Evolutionary conservation across 148 eudicot genomes (phyloP).

Genomic region (Chenopodium berlandieri): DNA sequence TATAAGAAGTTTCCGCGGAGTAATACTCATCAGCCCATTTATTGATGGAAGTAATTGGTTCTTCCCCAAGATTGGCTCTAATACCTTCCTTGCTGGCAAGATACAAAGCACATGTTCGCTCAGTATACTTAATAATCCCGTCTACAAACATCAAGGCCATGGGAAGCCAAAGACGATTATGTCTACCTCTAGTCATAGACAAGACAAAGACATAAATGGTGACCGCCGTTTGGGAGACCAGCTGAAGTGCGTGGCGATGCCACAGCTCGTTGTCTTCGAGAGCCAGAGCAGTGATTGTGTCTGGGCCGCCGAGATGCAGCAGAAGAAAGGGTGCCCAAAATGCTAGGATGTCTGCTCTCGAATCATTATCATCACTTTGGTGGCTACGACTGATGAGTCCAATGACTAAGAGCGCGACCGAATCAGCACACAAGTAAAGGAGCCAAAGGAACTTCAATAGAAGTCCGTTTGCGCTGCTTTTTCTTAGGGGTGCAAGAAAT

Average conservation of each 20-base stretch:
- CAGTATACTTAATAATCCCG: neutral
- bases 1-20: neutral
- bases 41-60: neutral
- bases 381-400: neutral
- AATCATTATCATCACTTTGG: too few species aligned
- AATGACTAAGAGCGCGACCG: slow-evolving; percentile 9
- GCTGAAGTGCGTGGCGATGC: neutral
- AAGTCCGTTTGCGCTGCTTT: too few species aligned
- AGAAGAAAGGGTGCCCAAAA: slow-evolving; percentile 20
- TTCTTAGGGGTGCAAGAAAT: neutral
- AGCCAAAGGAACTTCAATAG: slow-evolving; percentile 4
- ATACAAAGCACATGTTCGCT: neutral
- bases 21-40: neutral
- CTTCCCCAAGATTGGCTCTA: neutral
- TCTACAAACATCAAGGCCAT: neutral
- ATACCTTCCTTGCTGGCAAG: neutral
- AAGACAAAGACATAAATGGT: neutral
- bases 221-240: neutral
- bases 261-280: neutral
- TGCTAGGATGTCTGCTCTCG: neutral
- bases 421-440: slow-evolving; percentile 1
- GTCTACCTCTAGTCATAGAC: neutral
- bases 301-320: slow-evolving; percentile 9
- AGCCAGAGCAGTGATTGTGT: slow-evolving; percentile 18
- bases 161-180: neutral